Evolutionary conservation across 2,329 filamentous ascomycete genomes (phyloP).

Genomic region (Scleromitrula shiraiana): DNA sequence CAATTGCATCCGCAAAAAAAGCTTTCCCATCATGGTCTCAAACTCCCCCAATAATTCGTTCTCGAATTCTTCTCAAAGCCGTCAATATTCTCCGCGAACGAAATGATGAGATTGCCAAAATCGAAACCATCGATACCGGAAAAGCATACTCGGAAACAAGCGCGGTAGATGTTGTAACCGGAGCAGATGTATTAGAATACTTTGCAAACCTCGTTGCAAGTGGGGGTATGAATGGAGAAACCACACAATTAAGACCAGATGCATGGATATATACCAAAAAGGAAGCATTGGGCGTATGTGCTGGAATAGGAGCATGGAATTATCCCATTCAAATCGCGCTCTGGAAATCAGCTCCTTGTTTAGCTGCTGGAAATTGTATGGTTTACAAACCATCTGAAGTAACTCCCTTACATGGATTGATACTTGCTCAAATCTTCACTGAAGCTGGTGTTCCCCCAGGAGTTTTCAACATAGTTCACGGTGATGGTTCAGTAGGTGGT

Average conservation of each 20-base stretch:
- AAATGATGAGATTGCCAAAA: conserved; percentile 70
- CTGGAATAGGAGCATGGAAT: conserved; percentile 85
- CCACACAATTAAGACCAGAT: conserved; percentile 62
- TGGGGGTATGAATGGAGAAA: conserved; percentile 74
- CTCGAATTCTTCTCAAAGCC: conserved; percentile 70
- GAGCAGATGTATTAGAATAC: conserved; percentile 79
- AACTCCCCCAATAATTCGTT: conserved; percentile 65
- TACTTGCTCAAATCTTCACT: conserved; percentile 66
- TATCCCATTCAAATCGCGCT: conserved; percentile 86
- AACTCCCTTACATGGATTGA: conserved; percentile 73
- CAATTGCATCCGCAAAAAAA: conserved; percentile 59
- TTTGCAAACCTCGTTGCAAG: conserved; percentile 73
- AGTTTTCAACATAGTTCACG: conserved; percentile 83
- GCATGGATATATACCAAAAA: conserved; percentile 81
- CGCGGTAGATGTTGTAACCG: conserved; percentile 73
- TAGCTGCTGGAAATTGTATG: conserved; percentile 84
- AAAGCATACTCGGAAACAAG: conserved; percentile 81
- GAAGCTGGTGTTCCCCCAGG: conserved; percentile 74
- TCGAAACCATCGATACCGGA: conserved; percentile 80
- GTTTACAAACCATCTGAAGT: conserved; percentile 86
- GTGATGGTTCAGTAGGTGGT: conserved; percentile 68
- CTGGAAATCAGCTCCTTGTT: conserved; percentile 81
- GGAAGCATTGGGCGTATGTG: conserved; percentile 74
- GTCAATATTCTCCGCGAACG: conserved; percentile 63
- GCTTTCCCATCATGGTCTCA: conserved; percentile 72